These are phyloP conservation scores for Hansenula sp. DNA, from an alignment of 1,139 yeast genomes.

Conservation along the genomic window DNA sequence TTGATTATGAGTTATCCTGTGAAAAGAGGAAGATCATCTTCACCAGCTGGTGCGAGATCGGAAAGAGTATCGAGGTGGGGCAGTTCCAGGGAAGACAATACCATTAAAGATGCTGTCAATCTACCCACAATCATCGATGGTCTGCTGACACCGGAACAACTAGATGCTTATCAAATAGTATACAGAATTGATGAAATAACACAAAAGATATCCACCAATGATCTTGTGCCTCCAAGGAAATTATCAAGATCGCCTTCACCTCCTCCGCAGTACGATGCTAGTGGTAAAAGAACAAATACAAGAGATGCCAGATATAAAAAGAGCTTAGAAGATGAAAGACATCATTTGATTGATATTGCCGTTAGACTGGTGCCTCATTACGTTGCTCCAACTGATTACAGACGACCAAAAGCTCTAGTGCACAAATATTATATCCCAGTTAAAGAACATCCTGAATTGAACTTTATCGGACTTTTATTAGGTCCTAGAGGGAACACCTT, in stretches of 20 bases:
- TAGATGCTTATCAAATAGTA: conserved; percentile 73
- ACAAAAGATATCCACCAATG: conserved; percentile 49
- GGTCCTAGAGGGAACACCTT: conserved; percentile 97
- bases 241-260: conserved; percentile 75
- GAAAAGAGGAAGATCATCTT: conserved; percentile 11
- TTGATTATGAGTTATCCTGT: background rate
- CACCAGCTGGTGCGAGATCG: conserved; percentile 1
- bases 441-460: conserved; percentile 85
- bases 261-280: conserved; percentile 82
- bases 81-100: conserved; percentile 11
- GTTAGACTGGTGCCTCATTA: conserved; percentile 72
- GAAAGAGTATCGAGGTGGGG: conserved; percentile 28
- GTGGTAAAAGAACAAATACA: conserved; percentile 84
- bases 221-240: conserved; percentile 29
- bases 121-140: conserved; percentile 42
- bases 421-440: conserved; percentile 87
- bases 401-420: conserved; percentile 64
- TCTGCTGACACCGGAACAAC: conserved; percentile 78
- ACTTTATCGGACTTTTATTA: conserved; percentile 83
- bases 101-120: conserved; percentile 13
- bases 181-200: conserved; percentile 79
- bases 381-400: conserved; percentile 76
- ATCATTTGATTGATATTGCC: conserved; percentile 70
- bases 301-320: conserved; percentile 64
- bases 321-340: conserved; percentile 73